Evolutionary conservation across 2,329 filamentous ascomycete genomes (phyloP), one percentile per base, ranked within the genome.

Genomic region (Epichloe coenophiala): DNA sequence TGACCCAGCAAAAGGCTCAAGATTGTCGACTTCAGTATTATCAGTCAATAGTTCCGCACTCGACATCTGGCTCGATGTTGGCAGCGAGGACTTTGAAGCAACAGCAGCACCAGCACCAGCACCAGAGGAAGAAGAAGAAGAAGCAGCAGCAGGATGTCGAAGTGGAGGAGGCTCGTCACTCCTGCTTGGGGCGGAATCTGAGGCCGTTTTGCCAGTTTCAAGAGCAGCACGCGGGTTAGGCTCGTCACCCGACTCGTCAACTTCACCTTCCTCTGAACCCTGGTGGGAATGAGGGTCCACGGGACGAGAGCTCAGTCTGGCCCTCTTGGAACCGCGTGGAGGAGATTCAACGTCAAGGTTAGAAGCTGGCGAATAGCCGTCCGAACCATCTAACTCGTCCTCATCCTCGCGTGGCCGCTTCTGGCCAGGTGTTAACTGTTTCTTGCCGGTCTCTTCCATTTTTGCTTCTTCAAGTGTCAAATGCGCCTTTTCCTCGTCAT

Each of bases 251-350:
- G 51, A 56, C 39, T 64, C 61, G 23, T 62, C 62, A 47, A 64
- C 58, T 55, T 68, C 63, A 21, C 64, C 65, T 51, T 67, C 65
- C 49, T 69, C 65, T 17, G 59, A 58, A 46, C 54, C 56, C 15
- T 52, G 50, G 19, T 50, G 39, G 37, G 37, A 31, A 23, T 39
- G 41, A 43, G 38, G 51, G 36, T 45, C 46, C 8, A 17, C 39
- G 8, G 51, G 33, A 38, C 51, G 50, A 13, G 47, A 36, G 47
- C 51, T 56, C 47, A 51, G 3, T 31, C 49, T 59, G 43, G 52
- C 45, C 47, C 57, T 56, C 49, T 63, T 63, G 8, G 55, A 41
- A 17, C 31, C 36, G 17, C 49, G 51, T n/a, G 41, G 41, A 39
- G 41, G 38, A 33, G 46, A 37, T 9, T 41, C 44, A 17, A 27